Conservation (phyloP, 352 stramenopile species). For the Nothophytophthora sp. region DNA sequence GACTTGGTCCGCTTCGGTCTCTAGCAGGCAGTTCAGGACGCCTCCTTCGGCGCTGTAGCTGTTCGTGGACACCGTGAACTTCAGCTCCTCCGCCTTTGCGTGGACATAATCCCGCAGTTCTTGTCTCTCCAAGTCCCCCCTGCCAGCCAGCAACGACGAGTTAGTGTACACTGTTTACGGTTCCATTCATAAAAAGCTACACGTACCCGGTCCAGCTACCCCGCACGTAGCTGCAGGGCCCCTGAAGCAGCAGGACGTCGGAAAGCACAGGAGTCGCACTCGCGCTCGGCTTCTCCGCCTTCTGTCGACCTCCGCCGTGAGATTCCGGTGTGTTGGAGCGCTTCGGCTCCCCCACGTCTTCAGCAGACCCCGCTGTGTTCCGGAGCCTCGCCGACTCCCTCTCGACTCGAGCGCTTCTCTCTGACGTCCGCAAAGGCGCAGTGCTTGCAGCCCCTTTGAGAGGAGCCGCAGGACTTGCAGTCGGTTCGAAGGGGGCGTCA, state of each 20-base stretch:
- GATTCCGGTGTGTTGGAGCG: too few species aligned
- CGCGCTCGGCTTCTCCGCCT: neutral
- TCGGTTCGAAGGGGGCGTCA: neutral
- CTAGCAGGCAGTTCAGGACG: constrained; percentile 19
- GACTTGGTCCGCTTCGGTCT: constrained; percentile 13
- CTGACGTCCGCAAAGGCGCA: too few species aligned
- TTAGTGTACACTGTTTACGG: too few species aligned
- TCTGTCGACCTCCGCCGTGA: constrained; percentile 9
- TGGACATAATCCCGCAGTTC: constrained; percentile 16
- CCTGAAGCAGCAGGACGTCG: constrained; percentile 21
- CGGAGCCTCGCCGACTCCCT: too few species aligned
- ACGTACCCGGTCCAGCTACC: constrained; percentile 25
- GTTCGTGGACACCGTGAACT: constrained; percentile 12
- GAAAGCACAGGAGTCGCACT: neutral
- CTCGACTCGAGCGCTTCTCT: too few species aligned
- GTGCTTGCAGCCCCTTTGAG: too few species aligned
- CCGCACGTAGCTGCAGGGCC: constrained; percentile 34
- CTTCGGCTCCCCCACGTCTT: too few species aligned
- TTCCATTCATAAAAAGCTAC: neutral
- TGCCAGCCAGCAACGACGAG: constrained; percentile 3
- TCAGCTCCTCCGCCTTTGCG: constrained; percentile 8
- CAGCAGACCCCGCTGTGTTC: too few species aligned
- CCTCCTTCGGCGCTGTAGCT: constrained; percentile 16
- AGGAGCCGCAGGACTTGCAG: neutral
- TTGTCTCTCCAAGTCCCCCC: constrained; percentile 9